phyloP scores from a whole-genome alignment of 116 monocot genomes.

The Phalaenopsis hybrid region DNA sequence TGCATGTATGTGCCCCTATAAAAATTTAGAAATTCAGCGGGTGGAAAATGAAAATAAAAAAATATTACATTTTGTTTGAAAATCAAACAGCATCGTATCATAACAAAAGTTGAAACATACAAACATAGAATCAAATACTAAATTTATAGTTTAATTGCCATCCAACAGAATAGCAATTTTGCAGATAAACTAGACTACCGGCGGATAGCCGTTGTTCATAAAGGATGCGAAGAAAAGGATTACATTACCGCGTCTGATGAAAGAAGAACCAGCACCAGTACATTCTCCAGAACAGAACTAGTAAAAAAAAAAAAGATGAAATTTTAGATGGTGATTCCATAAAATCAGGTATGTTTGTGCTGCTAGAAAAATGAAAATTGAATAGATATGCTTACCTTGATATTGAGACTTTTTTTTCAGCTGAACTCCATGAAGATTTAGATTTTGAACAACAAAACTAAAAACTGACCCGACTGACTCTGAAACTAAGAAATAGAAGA shows the following conservation, averaged over 20 bases:
- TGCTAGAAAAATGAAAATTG: not conserved
- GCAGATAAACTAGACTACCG: not conserved
- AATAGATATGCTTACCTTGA: not conserved
- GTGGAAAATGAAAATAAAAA: no score
- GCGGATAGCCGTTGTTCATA: not conserved
- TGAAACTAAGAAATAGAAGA: not conserved
- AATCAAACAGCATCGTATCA: no score
- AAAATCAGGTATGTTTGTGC: not conserved
- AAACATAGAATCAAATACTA: not conserved
- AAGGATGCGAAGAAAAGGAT: not conserved
- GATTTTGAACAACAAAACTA: not conserved
- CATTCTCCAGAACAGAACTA: not conserved
- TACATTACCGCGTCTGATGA: not conserved
- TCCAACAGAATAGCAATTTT: not conserved
- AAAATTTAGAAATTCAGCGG: no score
- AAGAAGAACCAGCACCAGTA: not conserved
- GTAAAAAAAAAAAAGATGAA: constrained; percentile 1
- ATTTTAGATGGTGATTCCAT: not conserved
- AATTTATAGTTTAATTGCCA: not conserved
- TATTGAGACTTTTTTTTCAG: not conserved
- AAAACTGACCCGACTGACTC: not conserved
- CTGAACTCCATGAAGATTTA: not conserved
- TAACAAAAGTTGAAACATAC: no score
- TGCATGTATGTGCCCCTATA: no score
- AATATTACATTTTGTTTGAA: no score